A percentile compares a stretch with the other conserved stretches of the same genome.
Conservation (phyloP, 495 filamentous ascomycete species). For the Podospora bellae-mahoneyi region DNA sequence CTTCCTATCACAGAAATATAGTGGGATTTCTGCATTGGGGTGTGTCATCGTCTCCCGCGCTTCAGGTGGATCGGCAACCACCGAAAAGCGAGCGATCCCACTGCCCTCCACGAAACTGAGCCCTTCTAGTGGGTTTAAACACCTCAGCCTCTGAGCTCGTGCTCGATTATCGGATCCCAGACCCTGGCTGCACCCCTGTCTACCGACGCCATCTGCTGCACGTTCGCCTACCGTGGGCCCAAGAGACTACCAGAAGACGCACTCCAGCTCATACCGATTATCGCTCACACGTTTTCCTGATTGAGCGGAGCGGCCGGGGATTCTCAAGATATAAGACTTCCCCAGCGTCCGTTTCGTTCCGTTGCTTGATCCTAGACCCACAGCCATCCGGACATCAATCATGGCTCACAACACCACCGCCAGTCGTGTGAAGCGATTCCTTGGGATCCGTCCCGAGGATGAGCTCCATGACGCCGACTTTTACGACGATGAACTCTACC, state of each 20-base stretch:
- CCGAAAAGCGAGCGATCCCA: too few species aligned
- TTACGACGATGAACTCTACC: slow-evolving; percentile 56
- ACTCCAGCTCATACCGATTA: neutral
- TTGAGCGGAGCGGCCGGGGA: neutral
- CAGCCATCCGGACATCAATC: slow-evolving; percentile 12
- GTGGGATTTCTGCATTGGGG: slow-evolving; percentile 16
- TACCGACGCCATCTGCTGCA: slow-evolving; percentile 2
- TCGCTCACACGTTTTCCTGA: neutral
- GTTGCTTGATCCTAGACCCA: neutral
- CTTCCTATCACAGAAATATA: neutral
- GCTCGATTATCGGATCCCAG: slow-evolving; percentile 13
- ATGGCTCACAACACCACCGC: slow-evolving; percentile 23
- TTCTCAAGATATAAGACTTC: slow-evolving; percentile 22
- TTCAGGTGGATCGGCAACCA: slow-evolving; percentile 9
- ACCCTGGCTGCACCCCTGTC: slow-evolving; percentile 13
- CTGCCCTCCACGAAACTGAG: neutral
- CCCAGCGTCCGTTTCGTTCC: neutral
- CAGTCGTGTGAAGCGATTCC: slow-evolving; percentile 32
- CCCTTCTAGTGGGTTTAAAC: neutral
- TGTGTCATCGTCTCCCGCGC: slow-evolving; percentile 30
- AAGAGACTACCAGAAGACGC: neutral
- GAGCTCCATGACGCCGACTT: slow-evolving; percentile 23
- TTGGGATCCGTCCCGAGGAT: slow-evolving; percentile 29
- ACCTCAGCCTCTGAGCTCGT: slow-evolving; percentile 8
- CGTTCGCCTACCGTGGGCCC: slow-evolving; percentile 1